Conservation (phyloP, 192 early-diverging fungal genomes). For the Anaeromyces robustus region DNA sequence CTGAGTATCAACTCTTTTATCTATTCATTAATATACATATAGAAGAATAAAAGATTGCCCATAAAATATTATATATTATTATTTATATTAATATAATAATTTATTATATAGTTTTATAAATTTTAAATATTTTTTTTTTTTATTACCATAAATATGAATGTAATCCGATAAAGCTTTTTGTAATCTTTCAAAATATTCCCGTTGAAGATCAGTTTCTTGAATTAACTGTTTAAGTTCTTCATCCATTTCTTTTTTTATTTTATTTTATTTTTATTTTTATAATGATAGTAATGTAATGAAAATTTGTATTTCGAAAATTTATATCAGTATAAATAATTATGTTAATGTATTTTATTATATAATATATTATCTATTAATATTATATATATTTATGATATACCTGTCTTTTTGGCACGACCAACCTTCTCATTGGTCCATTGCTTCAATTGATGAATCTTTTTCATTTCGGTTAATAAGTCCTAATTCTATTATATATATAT, state of each 20-base stretch:
- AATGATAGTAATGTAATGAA: too few relatives aligned
- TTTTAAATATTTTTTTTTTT: neutral
- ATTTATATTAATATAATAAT: neutral
- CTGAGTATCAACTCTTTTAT: neutral
- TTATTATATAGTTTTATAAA: neutral
- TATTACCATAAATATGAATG: neutral
- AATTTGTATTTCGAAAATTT: too few relatives aligned
- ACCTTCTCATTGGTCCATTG: conserved; percentile 70
- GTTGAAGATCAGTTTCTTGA: conserved; percentile 19
- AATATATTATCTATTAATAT: neutral
- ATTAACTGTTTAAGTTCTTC: conserved; percentile 59
- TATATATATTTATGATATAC: conserved; percentile 1
- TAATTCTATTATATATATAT: too few relatives aligned
- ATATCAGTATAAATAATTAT: too few relatives aligned
- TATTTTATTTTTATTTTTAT: too few relatives aligned
- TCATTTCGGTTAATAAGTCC: too few relatives aligned
- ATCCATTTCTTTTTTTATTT: conserved; percentile 42
- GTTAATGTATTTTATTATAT: too few relatives aligned
- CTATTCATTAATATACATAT: neutral
- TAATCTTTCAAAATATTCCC: neutral
- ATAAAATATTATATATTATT: too few relatives aligned
- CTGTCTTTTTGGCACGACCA: conserved; percentile 46
- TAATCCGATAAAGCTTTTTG: neutral
- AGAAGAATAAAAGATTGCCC: too few relatives aligned
- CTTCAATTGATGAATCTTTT: neutral